Base-by-base conservation (phyloP, 2,329 filamentous ascomycete genomes). In the Penicillium sp. region DNA sequence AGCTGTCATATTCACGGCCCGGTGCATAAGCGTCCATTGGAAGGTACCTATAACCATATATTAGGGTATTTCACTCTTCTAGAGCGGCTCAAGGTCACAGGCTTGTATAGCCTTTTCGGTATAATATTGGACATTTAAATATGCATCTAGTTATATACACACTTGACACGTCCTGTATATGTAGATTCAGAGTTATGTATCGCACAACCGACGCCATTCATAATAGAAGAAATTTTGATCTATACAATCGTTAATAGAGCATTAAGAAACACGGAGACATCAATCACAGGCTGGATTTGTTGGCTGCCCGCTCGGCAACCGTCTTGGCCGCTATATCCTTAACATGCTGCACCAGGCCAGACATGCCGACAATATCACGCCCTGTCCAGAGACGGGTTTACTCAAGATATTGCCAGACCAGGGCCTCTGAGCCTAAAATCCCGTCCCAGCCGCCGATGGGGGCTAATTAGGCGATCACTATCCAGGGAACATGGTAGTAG, bases 361-460 rank as follows among this genome's bases (percentile, higher is more conserved):
- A 81, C 45, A 86, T 64, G 21, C 84, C 73, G 9, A 73, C 68
- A 1, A 81, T 60, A 19, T 74, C 62, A 53, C 70, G 74, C 0
- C 83, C 83, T 0, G 83, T 86, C 84, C 85, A 88, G 19, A 69
- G 46, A 29, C 59, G 57, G 11, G 70, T 68, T 64, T 86, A 84
- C 63, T 86, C 85, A 13, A 89, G 62, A 0, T 85, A 86, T 63
- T 89, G 85, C 68, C 81, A 87, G 48, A 89, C 84, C 72, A 89
- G 69, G 0, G 85, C 83, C 68, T 89, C 86, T 0, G 84, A 87
- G 0, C 86, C 86, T 4, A 87, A 62, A 16, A 89, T 84, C 1
- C 89, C 80, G 63, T 82, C 76, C 86, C 86, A 89, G 0, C 82
- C 82, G 7, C 73, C 71, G 2, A 68, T 64, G 53, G 79, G 73